Evolutionary conservation across 2,329 filamentous ascomycete genomes (phyloP), one percentile per base, ranked within the genome.

Genomic region (Thielaviopsis musarum): DNA sequence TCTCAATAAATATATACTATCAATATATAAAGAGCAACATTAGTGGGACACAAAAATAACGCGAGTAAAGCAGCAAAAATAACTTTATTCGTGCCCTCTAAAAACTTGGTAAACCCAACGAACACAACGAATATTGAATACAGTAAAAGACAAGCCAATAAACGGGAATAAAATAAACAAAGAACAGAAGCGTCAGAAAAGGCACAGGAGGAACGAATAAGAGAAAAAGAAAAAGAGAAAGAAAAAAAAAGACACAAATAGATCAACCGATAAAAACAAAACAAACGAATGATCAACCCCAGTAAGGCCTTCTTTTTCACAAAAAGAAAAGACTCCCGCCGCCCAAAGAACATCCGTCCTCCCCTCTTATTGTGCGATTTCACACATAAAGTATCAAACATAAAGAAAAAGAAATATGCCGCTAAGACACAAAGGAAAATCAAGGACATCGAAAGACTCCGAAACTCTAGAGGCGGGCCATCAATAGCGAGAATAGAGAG

Each of bases 141-240:
- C 45, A 49, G 45, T 49, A 10, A 21, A 38, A 24, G 48, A 53
- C n/a, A 48, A 19, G n/a, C 57, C 21, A 49, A 34, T 24, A 54
- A 24, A 9, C 15, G 30, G 52, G 30, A 52, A 52, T 52, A 58
- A 52, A 54, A 59, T 19, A 41, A 61, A 21, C 54, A 38, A 57
- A 60, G 49, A 54, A 17, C 30, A 48, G 17, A 49, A 41, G 30
- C 22, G 54, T 24, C 49, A 57, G 21, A 56, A 58, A 10, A 48
- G 26, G 10, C 17, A 34, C 30, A 34, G 9, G 6, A n/a, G 24
- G 1, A 24, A 49, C 6, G 38, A 55, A 55, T 38, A 30, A n/a
- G 3, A 10, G n/a, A 41, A 12, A 54, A 52, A 52, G 41, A 59
- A 38, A 26, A 34, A 38, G n/a, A 13, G 15, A 5, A 45, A 51